These are phyloP conservation scores for Metschnikowia matae DNA, from an alignment of 805 yeast genomes.

Conservation along the genomic window DNA sequence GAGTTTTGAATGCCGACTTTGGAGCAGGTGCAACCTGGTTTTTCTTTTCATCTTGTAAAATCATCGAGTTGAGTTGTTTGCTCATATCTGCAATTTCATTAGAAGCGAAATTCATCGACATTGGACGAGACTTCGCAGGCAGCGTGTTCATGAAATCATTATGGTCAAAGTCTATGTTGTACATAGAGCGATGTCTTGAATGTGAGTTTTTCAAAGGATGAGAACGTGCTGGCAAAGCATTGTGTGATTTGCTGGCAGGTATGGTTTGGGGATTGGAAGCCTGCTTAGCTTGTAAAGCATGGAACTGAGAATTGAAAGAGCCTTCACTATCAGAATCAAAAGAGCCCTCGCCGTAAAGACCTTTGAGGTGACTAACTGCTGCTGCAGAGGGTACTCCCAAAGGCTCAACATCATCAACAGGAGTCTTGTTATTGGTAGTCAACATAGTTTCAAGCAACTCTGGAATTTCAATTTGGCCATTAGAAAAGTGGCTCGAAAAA, in stretches of 20 bases:
- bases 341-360: conserved; percentile 21
- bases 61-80: neutral
- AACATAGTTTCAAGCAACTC: conserved; percentile 24
- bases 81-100: neutral
- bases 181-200: conserved; percentile 38
- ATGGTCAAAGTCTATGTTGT: conserved; percentile 23
- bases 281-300: conserved; percentile 9
- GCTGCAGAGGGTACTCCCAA: conserved; percentile 33
- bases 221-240: neutral
- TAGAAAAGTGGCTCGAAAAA: conserved; percentile 11
- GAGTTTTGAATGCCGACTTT: neutral
- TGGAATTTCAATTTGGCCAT: conserved; percentile 42
- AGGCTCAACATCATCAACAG: conserved; percentile 23
- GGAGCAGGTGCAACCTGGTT: neutral
- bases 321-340: conserved; percentile 33
- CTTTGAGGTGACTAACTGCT: conserved; percentile 27
- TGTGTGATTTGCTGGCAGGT: conserved; percentile 3
- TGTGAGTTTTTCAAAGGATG: conserved; percentile 20
- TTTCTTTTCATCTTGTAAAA: neutral
- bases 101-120: neutral
- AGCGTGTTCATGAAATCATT: neutral
- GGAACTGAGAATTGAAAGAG: conserved; percentile 19
- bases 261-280: neutral
- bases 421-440: neutral
- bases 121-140: neutral